Percentiles rank a stretch among this genome's conserved stretches.
These are phyloP conservation scores for Colletotrichum brevisporum DNA, from an alignment of 2,329 filamentous ascomycete species.

Conservation along the genomic window DNA sequence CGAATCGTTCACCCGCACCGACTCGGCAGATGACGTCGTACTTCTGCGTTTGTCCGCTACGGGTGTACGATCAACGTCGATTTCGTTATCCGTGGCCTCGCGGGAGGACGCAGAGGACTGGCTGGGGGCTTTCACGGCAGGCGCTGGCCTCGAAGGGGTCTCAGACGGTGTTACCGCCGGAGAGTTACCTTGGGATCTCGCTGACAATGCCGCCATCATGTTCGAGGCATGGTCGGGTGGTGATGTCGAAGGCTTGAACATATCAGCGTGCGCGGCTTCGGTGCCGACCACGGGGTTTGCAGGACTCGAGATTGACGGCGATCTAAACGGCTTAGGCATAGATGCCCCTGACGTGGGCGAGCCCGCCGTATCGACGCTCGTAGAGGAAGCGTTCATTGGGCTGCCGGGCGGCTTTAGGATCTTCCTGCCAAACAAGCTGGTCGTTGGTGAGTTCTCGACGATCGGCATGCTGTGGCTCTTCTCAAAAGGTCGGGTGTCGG, in stretches of 20 bases:
- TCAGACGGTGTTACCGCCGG: constrained; percentile 60
- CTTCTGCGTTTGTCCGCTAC: constrained; percentile 51
- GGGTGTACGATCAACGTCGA: constrained; percentile 48
- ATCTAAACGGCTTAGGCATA: constrained; percentile 50
- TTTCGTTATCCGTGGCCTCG: constrained; percentile 58
- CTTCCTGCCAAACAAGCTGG: constrained; percentile 67
- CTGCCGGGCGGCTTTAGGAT: constrained; percentile 54
- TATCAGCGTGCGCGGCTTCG: constrained; percentile 76
- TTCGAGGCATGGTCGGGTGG: constrained; percentile 72
- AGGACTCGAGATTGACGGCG: constrained; percentile 73
- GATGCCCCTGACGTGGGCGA: constrained; percentile 56
- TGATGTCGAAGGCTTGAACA: constrained; percentile 69
- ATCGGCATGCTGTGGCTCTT: constrained; percentile 68
- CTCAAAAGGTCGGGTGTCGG: constrained; percentile 63
- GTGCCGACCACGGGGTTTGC: constrained; percentile 77
- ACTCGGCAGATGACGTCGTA: constrained; percentile 55
- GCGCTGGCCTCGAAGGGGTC: constrained; percentile 52
- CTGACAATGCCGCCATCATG: constrained; percentile 78
- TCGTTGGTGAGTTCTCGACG: constrained; percentile 55
- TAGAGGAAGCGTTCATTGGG: constrained; percentile 59
- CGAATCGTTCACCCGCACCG: constrained; percentile 49
- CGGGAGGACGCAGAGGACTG: constrained; percentile 66
- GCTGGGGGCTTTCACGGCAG: constrained; percentile 57
- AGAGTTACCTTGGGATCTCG: constrained; percentile 69
- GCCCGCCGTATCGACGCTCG: constrained; percentile 57